Evolutionary conservation across 2,329 filamentous ascomycete genomes (phyloP), one percentile per base, ranked within the genome.

Genomic region (Reticulascus tulasneorum): DNA sequence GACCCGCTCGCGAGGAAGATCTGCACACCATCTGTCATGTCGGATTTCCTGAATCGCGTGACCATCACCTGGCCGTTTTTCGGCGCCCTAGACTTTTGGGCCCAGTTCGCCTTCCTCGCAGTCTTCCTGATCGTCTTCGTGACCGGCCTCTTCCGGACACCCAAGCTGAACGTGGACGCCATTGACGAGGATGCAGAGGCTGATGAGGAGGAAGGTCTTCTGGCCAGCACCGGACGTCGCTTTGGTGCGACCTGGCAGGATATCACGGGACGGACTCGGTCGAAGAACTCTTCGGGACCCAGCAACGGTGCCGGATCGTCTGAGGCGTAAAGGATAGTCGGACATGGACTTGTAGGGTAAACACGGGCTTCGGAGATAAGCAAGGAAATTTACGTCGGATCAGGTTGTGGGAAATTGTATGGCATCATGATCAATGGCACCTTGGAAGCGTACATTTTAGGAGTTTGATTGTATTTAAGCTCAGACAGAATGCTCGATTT

Each of bases 51-150:
- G 47, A 96, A 97, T 62, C 82, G 90, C 28, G 79, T 96, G 42
- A 90, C 86, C 16, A 77, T 95, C 54, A 95, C 94, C 56, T 98
- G 93, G 74, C 90, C 93, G 6, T 88, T 96, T 56, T 94, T 98
- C 54, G 93, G 93, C 9, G 80, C 84, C 9, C 67, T 97, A n/a
- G 77, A 87, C 48, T 98, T 97, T 61, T 98, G 90, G 89, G 86
- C 89, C 0, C 93, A 98, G 53, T 97, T 96, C 55, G 85, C 76
- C 10, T 97, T 98, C 65, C 64, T 98, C 27, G 84, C 63, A 22
- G 72, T 96, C 15, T 96, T 94, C 60, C 60, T 95, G 9, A 64
- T 95, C 36, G 82, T 94, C 10, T 86, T 95, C 49, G 40, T 88
- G 16, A 84, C 86, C 1, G 79, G 85, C 4, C 64, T 96, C 1